A percentile compares a stretch with the other conserved stretches of the same genome.
These are phyloP conservation scores for Ambrosiella beaveri DNA, from an alignment of 2,329 filamentous ascomycete species.

Conservation along the genomic window DNA sequence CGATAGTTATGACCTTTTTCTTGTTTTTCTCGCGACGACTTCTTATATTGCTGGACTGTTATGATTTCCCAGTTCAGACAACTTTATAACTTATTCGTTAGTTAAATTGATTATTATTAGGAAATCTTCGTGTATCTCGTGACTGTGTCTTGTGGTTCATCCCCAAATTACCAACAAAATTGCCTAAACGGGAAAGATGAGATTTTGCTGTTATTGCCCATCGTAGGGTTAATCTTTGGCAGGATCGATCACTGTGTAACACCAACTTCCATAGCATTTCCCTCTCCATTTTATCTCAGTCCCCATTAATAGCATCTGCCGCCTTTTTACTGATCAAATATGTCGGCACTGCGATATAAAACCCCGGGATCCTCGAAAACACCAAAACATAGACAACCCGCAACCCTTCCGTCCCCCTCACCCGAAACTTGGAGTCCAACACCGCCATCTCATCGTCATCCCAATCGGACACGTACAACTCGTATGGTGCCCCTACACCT, in stretches of 20 bases:
- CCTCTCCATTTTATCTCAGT: neutral
- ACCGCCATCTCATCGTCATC: slow-evolving; percentile 35
- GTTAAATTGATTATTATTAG: neutral
- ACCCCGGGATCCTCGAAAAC: slow-evolving; percentile 34
- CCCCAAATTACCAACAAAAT: neutral
- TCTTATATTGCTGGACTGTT: neutral
- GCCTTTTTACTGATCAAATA: slow-evolving; percentile 46
- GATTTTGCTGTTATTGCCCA: no score
- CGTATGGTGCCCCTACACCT: slow-evolving; percentile 38
- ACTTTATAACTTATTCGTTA: neutral
- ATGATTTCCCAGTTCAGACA: neutral
- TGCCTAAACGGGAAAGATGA: no score
- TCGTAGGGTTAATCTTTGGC: neutral
- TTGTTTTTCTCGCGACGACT: neutral
- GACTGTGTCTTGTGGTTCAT: neutral
- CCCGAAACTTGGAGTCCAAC: slow-evolving; percentile 38
- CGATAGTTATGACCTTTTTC: neutral
- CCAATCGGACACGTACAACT: slow-evolving; percentile 40
- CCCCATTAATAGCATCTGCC: slow-evolving; percentile 23
- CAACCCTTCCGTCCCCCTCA: slow-evolving; percentile 35
- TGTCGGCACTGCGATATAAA: slow-evolving; percentile 30
- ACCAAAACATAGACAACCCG: slow-evolving; percentile 45
- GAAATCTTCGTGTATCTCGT: no score
- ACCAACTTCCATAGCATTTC: neutral
- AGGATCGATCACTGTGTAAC: neutral